A percentile compares a stretch with the other conserved stretches of the same genome.
Evolutionary conservation across 148 eudicot species (phyloP).

Genomic region (Rhododendron griersonianum): DNA sequence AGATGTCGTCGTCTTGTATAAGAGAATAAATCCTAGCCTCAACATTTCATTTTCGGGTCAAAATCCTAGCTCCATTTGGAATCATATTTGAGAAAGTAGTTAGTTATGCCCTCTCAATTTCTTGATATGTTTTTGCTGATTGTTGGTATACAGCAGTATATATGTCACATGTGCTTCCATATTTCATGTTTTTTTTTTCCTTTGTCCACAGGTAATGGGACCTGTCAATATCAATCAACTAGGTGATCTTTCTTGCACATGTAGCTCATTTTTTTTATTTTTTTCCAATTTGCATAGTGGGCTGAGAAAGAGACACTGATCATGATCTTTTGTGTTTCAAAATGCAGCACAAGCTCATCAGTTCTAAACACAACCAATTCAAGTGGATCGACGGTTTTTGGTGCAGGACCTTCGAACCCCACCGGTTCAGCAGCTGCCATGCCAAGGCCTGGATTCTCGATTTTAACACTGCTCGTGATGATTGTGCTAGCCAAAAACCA

Average conservation of each 20-base stretch:
- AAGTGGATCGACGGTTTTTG: conserved; percentile 68
- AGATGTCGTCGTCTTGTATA: neutral
- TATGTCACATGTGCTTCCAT: neutral
- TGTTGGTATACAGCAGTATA: neutral
- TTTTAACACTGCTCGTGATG: conserved; percentile 8
- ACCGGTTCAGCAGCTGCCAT: conserved; percentile 22
- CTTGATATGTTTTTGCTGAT: neutral
- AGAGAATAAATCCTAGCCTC: neutral
- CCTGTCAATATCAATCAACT: conserved; percentile 76
- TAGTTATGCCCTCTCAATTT: neutral
- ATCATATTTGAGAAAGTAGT: neutral
- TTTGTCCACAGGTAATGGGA: conserved; percentile 53
- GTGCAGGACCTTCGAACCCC: conserved; percentile 55
- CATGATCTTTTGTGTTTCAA: neutral
- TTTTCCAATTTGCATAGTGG: neutral
- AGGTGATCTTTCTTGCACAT: conserved; percentile 41
- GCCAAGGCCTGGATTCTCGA: neutral
- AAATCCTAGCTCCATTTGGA: neutral
- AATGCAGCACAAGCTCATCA: conserved; percentile 87
- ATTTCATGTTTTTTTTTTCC: neutral
- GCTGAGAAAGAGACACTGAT: neutral
- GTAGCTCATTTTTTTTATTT: neutral
- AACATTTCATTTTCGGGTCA: neutral
- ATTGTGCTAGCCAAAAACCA: neutral
- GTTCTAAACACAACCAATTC: conserved; percentile 71